These are phyloP conservation scores for Helianthus tuberosus DNA, from an alignment of 129 eudicot species.

Conservation along the genomic window DNA sequence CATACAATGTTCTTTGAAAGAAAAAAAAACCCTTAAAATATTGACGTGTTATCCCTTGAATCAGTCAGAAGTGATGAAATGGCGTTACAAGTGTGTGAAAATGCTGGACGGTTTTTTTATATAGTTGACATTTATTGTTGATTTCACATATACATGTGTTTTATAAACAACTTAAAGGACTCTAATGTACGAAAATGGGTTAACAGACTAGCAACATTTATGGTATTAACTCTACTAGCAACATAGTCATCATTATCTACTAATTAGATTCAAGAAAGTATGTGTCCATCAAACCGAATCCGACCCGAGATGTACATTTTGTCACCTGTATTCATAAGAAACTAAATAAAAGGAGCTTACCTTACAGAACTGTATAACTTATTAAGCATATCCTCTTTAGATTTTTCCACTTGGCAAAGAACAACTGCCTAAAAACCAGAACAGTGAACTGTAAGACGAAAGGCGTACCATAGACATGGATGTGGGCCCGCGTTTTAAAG, in stretches of 20 bases:
- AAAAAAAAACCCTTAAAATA: neutral
- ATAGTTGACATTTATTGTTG: neutral
- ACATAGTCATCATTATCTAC: neutral
- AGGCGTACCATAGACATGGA: neutral
- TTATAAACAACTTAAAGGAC: neutral
- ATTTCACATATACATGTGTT: neutral
- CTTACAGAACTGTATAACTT: slow-evolving; percentile 93
- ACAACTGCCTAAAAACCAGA: slow-evolving; percentile 81
- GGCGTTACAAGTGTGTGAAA: neutral
- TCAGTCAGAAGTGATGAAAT: neutral
- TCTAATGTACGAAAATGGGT: neutral
- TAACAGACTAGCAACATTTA: neutral
- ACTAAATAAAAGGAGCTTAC: slow-evolving; percentile 43
- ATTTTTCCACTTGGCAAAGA: slow-evolving; percentile 98
- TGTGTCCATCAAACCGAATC: neutral
- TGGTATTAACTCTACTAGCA: neutral
- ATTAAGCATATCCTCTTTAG: slow-evolving; percentile 99
- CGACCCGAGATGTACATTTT: neutral
- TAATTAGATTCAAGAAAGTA: neutral
- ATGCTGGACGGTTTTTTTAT: neutral
- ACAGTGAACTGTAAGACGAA: neutral
- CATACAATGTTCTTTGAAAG: neutral
- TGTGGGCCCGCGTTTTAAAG: neutral
- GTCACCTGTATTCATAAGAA: neutral
- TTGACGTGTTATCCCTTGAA: neutral